Conservation (phyloP, 306 rosid species). For the Quercus rubra region DNA sequence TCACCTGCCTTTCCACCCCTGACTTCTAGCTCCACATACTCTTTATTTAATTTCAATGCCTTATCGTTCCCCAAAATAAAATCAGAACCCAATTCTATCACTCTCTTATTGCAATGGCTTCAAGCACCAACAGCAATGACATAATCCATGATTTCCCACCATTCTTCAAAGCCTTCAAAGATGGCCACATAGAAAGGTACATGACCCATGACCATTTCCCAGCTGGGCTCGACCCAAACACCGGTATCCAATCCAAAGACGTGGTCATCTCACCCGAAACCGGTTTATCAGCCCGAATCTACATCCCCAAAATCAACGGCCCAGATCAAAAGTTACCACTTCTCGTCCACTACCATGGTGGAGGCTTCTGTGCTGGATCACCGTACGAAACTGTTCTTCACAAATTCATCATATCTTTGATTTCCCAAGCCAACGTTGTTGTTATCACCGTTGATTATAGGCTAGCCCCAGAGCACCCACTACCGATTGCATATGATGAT, state of each 20-base stretch:
- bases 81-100: background rate
- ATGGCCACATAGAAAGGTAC: constrained; percentile 17
- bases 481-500: constrained; percentile 31
- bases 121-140: background rate
- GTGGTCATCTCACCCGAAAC: constrained; percentile 3
- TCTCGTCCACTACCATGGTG: constrained; percentile 34
- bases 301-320: constrained; percentile 8
- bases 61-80: background rate
- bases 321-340: constrained; percentile 21
- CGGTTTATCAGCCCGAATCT: constrained; percentile 15
- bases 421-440: constrained; percentile 10
- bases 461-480: constrained; percentile 27
- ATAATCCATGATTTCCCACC: constrained; percentile 19
- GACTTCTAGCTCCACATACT: background rate
- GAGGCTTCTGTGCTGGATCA: constrained; percentile 33
- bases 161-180: constrained; percentile 16
- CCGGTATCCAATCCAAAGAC: constrained; percentile 24
- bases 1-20: background rate
- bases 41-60: background rate
- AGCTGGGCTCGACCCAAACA: constrained; percentile 3
- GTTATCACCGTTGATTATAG: constrained; percentile 26
- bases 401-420: background rate
- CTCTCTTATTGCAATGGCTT: background rate
- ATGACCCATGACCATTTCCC: background rate
- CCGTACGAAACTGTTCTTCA: constrained; percentile 8